phyloP scores from a whole-genome alignment of 257 asterid species.

The Salvia hispanica region DNA sequence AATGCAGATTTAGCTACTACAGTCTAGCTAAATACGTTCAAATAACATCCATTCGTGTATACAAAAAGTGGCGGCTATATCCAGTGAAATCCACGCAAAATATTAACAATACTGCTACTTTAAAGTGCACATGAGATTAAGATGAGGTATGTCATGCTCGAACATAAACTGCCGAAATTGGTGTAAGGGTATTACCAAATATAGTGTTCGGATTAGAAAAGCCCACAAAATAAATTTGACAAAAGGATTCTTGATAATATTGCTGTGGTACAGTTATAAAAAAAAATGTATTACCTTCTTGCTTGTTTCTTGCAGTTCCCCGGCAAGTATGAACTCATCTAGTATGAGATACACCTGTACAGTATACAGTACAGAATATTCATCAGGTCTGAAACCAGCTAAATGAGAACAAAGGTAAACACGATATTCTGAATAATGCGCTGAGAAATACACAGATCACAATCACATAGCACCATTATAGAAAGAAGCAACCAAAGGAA shows the following conservation, averaged over 20 bases:
- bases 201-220: too few species aligned
- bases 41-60: background rate
- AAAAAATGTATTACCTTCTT: constrained; percentile 68
- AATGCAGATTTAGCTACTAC: background rate
- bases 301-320: constrained; percentile 98
- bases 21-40: background rate
- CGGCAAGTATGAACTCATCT: constrained; percentile 97
- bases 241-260: too few species aligned
- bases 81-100: too few species aligned
- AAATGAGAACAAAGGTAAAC: background rate
- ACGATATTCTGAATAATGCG: background rate
- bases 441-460: background rate
- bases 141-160: too few species aligned
- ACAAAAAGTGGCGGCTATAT: background rate
- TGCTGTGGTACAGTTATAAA: background rate
- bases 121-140: too few species aligned
- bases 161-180: too few species aligned
- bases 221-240: background rate
- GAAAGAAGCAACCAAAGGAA: background rate
- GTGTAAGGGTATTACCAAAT: too few species aligned
- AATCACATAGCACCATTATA: background rate
- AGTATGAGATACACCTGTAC: constrained; percentile 84
- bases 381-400: constrained; percentile 24
- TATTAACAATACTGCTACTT: too few species aligned
- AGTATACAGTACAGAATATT: background rate